Conservation (phyloP, 116 monocot species). For the Dioscorea cayenensis region DNA sequence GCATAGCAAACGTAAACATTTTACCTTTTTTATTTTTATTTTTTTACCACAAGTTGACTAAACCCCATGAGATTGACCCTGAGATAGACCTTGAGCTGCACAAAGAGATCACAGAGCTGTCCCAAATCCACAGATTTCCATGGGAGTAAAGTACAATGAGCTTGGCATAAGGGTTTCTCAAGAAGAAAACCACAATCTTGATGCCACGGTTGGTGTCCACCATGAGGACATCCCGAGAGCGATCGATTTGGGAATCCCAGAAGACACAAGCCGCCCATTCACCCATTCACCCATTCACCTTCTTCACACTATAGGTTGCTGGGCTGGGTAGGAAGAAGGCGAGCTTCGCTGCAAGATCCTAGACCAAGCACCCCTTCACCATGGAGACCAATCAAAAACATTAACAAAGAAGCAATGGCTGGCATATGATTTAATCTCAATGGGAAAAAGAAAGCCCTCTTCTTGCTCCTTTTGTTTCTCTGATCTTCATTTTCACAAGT, state of each 20-base stretch:
- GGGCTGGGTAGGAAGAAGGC: too few species aligned
- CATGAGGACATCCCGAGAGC: too few species aligned
- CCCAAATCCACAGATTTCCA: slow-evolving; percentile 57
- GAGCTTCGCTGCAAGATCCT: slow-evolving; percentile 53
- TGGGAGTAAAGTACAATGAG: too few species aligned
- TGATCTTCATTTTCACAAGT: neutral
- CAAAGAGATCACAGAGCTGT: slow-evolving; percentile 70
- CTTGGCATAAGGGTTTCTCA: too few species aligned
- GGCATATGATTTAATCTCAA: neutral
- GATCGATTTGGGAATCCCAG: too few species aligned
- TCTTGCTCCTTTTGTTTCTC: neutral
- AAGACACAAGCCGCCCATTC: too few species aligned
- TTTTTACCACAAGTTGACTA: slow-evolving; percentile 21
- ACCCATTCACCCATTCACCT: too few species aligned
- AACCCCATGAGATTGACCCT: slow-evolving; percentile 73
- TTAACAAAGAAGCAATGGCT: slow-evolving; percentile 25
- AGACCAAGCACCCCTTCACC: slow-evolving; percentile 58
- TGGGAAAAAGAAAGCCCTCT: neutral
- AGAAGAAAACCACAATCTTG: too few species aligned
- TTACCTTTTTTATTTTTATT: too few species aligned
- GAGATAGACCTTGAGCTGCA: slow-evolving; percentile 73
- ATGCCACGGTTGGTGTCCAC: too few species aligned
- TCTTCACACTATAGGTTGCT: too few species aligned
- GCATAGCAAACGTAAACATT: too few species aligned
- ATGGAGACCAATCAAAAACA: slow-evolving; percentile 36